A percentile compares a stretch with the other conserved stretches of the same genome.
These are phyloP conservation scores for Nakazawaea ernobii DNA, from an alignment of 805 yeast genomes.

Conservation along the genomic window DNA sequence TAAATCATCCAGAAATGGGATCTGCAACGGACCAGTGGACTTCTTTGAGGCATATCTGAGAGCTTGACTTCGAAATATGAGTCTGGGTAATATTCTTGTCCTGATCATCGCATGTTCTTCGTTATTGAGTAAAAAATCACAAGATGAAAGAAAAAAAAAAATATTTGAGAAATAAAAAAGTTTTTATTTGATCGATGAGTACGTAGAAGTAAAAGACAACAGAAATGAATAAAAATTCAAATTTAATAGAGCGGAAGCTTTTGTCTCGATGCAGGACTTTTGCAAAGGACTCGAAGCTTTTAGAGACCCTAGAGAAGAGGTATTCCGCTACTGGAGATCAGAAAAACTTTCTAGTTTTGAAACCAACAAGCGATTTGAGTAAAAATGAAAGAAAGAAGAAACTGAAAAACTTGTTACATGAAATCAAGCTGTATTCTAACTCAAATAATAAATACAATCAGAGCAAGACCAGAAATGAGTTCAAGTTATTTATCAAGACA, in stretches of 20 bases:
- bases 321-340: slow-evolving; percentile 42
- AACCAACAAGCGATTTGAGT: slow-evolving; percentile 25
- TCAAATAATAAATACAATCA: not conserved
- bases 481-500: slow-evolving; percentile 33
- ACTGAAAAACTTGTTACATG: slow-evolving; percentile 18
- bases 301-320: slow-evolving; percentile 36
- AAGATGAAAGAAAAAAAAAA: not conserved
- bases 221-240: slow-evolving; percentile 10
- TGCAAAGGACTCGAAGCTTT: slow-evolving; percentile 28
- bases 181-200: not conserved
- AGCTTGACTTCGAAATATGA: too few relatives aligned
- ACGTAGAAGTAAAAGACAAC: not conserved
- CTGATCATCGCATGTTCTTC: not conserved
- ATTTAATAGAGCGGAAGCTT: slow-evolving; percentile 40
- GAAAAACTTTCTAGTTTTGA: slow-evolving; percentile 37
- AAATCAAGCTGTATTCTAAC: slow-evolving; percentile 3
- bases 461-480: slow-evolving; percentile 29
- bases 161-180: not conserved
- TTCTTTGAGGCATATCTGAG: not conserved
- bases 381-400: slow-evolving; percentile 13
- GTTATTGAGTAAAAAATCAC: not conserved
- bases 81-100: not conserved
- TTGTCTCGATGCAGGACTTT: slow-evolving; percentile 36
- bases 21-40: not conserved
- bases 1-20: slow-evolving; percentile 10